These are phyloP conservation scores for Alternaria ethzedia DNA, from an alignment of 2,329 filamentous ascomycete genomes.

Conservation along the genomic window DNA sequence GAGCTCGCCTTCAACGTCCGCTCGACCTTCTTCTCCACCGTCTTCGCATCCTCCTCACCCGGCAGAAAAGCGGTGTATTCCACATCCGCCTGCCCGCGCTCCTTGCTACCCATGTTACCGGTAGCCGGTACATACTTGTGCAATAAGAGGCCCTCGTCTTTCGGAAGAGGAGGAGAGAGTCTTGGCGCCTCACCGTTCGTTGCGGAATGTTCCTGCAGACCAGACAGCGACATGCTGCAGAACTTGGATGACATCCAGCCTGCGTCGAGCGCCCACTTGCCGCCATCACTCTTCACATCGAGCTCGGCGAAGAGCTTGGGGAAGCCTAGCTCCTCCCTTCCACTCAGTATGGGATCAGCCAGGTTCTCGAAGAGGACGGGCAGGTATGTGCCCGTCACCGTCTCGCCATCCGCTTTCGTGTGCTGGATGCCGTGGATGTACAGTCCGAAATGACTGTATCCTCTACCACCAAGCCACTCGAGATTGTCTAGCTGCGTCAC, in stretches of 20 bases:
- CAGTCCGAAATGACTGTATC: constrained; percentile 65
- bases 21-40: constrained; percentile 41
- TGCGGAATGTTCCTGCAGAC: constrained; percentile 20
- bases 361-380: constrained; percentile 65
- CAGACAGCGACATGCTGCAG: constrained; percentile 36
- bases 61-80: constrained; percentile 59
- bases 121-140: constrained; percentile 66
- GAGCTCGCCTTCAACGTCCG: constrained; percentile 48
- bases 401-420: constrained; percentile 55
- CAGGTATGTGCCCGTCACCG: constrained; percentile 61
- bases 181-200: constrained; percentile 8
- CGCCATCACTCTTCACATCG: constrained; percentile 49
- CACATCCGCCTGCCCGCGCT: constrained; percentile 58
- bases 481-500: constrained; percentile 55
- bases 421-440: constrained; percentile 69
- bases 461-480: constrained; percentile 66
- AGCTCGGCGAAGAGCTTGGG: constrained; percentile 64
- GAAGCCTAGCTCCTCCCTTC: constrained; percentile 67
- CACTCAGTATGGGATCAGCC: constrained; percentile 66
- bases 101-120: constrained; percentile 47
- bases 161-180: not conserved
- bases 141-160: constrained; percentile 59
- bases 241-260: constrained; percentile 48
- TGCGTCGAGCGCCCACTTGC: constrained; percentile 50
- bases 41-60: constrained; percentile 39